Base-by-base conservation (phyloP, 768 basidiomycete genomes). In the Panus rudis region DNA sequence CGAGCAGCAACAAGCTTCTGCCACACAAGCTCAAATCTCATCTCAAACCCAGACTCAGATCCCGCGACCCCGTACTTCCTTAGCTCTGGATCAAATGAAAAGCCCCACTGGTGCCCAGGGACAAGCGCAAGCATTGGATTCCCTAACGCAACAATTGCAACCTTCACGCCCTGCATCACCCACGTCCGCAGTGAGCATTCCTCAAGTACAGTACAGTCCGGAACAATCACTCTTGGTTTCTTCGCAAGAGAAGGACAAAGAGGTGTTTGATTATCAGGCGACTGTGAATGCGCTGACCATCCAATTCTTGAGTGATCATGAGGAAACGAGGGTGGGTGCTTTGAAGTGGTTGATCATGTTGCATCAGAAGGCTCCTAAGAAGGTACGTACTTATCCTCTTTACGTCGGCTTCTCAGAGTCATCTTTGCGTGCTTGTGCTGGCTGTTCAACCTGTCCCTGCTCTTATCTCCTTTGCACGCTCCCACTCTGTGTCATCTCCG, bases 311-410 rank as follows among this genome's bases (percentile, higher is more conserved):
- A 92, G 88, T 62, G 94, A 99, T 63, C 92, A 89, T 52, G 94
- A 96, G 59, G 92, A 97, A 57, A 98, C 96, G 0, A 71, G 93
- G 38, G 90, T 98, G 4, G 92, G 92, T 21, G 92, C 94, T 2
- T 62, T 99, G 53, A 93, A 94, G 64, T 99, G 96, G 96, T 69
- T 99, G 28, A 82, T 96, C 44, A 99, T 99, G 96, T 67, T 99
- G 40, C 96, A 99, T 64, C 88, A 93, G 60, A 97, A 98, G 57
- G 92, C 92, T 11, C 96, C 96, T 0, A 89, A 84, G 65, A 94
- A 94, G 79, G 92, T 86, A 48, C 35, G 57, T 41, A 14, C 32
- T 27, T 17, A 24, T 32, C 27, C 4, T 41, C 4, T 28, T 11
- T 4, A 27, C 35, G 14, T 31, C 30, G 30, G 11, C 11, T 14